phyloP scores from a whole-genome alignment of 768 basidiomycete species.

The Lactifluus echinatus region DNA sequence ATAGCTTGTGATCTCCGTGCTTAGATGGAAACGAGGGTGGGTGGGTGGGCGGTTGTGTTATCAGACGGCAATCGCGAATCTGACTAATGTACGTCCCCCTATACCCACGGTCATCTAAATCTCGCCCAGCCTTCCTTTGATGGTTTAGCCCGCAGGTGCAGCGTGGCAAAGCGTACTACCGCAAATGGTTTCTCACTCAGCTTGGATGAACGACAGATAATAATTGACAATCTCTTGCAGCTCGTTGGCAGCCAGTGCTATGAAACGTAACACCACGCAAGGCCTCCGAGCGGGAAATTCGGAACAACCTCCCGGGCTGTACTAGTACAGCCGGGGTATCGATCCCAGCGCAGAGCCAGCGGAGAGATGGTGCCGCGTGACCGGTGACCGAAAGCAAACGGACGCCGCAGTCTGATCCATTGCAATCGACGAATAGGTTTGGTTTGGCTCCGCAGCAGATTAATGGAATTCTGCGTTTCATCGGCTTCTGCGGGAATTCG shows the following conservation, averaged over 20 bases:
- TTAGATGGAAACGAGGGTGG: not conserved
- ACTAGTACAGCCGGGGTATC: not conserved
- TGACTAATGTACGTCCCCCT: not conserved
- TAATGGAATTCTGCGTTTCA: not conserved
- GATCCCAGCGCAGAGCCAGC: not conserved
- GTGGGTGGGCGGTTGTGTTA: not conserved
- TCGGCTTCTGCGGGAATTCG: not conserved
- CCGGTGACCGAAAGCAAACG: not conserved
- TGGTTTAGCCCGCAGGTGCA: not conserved
- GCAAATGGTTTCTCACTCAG: not conserved
- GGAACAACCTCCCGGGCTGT: not conserved
- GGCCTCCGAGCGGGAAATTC: too few relatives aligned
- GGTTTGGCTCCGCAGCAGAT: not conserved
- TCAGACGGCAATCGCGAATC: slow-evolving; percentile 6
- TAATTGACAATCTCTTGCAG: not conserved
- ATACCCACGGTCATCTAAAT: not conserved
- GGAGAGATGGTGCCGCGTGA: not conserved
- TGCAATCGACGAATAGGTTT: not conserved
- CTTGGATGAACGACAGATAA: not conserved
- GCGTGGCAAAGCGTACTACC: not conserved
- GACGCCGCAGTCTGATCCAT: not conserved
- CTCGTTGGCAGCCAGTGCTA: not conserved
- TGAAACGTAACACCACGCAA: not conserved
- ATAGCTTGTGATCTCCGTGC: not conserved
- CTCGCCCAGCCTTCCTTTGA: not conserved